These are phyloP conservation scores for Mycocentrospora acerina DNA, from an alignment of 2,329 filamentous ascomycete genomes.

Conservation along the genomic window DNA sequence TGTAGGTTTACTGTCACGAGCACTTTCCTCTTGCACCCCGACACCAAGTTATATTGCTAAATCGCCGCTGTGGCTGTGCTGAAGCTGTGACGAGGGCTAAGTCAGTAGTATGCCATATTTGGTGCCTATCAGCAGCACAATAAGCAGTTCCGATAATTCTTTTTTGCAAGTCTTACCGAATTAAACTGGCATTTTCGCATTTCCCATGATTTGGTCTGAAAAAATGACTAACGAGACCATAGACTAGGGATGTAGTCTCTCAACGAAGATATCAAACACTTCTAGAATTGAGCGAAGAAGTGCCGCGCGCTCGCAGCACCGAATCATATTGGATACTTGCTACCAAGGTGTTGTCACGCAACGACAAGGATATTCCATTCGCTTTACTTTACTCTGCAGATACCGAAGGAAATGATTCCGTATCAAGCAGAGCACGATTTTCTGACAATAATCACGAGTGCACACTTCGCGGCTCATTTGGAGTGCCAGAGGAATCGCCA, in stretches of 20 bases:
- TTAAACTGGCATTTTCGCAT: too few relatives aligned
- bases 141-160: too few relatives aligned
- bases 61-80: too few relatives aligned
- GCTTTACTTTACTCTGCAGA: constrained; percentile 29
- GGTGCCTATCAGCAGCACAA: too few relatives aligned
- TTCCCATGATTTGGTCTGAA: too few relatives aligned
- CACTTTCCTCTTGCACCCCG: background rate
- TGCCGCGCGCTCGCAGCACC: constrained; percentile 68
- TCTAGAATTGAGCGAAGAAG: constrained; percentile 56
- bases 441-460: constrained; percentile 14
- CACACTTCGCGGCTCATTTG: constrained; percentile 25
- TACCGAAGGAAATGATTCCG: constrained; percentile 5
- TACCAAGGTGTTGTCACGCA: constrained; percentile 66
- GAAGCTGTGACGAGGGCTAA: too few relatives aligned
- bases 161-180: too few relatives aligned
- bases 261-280: constrained; percentile 14
- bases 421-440: constrained; percentile 8
- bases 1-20: constrained; percentile 46
- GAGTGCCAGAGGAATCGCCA: constrained; percentile 18
- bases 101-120: too few relatives aligned
- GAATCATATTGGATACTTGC: constrained; percentile 71
- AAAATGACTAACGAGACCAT: constrained; percentile 1
- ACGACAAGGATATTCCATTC: constrained; percentile 54
- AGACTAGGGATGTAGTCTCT: constrained; percentile 17
- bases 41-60: too few relatives aligned